Evolutionary conservation across 73 alveolate species (phyloP).

Genomic region (Paramecium bursaria): DNA sequence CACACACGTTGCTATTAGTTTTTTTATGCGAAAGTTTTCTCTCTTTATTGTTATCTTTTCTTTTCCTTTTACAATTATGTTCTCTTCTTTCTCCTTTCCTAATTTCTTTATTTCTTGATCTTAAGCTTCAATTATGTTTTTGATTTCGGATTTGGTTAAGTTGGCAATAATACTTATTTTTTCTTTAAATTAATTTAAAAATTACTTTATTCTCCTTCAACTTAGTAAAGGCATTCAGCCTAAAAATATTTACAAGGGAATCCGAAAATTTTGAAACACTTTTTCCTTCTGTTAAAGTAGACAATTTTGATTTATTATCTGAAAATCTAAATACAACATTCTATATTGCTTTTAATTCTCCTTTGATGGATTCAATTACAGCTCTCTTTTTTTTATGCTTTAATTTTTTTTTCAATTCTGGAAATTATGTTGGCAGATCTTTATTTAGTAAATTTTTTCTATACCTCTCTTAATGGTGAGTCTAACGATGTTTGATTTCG

Average conservation of each 20-base stretch:
- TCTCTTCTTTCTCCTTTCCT: slow-evolving; percentile 42
- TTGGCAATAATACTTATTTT: slow-evolving; percentile 25
- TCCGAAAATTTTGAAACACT: slow-evolving; percentile 11
- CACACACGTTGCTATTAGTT: no score
- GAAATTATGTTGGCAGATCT: slow-evolving; percentile 12
- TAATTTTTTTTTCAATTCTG: slow-evolving; percentile 7
- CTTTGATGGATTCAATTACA: background rate
- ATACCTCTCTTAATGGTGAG: slow-evolving; percentile 35
- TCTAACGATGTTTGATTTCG: no score
- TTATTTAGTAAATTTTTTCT: background rate
- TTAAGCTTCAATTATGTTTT: slow-evolving; percentile 8
- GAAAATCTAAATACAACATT: slow-evolving; percentile 10
- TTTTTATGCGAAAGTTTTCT: slow-evolving; percentile 47
- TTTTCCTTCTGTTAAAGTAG: background rate
- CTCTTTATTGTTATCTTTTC: slow-evolving; percentile 15
- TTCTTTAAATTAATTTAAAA: background rate
- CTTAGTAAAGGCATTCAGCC: slow-evolving; percentile 4
- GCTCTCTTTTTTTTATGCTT: background rate
- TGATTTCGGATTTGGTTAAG: slow-evolving; percentile 20
- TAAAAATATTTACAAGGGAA: slow-evolving; percentile 13
- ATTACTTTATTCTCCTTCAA: background rate
- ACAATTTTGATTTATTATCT: background rate
- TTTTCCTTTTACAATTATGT: background rate
- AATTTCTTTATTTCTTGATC: slow-evolving; percentile 15
- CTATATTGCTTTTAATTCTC: background rate